Evolutionary conservation across 495 filamentous ascomycete species (phyloP), one percentile per base, ranked within the genome.

Genomic region (Parmelia sp.): DNA sequence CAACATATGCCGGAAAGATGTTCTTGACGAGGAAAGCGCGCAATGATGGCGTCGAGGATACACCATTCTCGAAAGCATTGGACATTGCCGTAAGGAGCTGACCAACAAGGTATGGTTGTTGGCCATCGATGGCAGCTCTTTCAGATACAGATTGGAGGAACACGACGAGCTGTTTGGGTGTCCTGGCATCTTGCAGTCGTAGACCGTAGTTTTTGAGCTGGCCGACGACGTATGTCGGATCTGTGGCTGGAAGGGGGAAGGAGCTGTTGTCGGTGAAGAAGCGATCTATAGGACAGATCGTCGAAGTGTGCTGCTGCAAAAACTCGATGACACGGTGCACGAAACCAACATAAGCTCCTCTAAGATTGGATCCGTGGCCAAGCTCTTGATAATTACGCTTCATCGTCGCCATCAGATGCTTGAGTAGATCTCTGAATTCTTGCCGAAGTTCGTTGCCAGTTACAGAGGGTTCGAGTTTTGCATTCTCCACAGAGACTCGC

Each of bases 141-240:
- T 89, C 85, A 11, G 79, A 84, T 15, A 89, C 78, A 17, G 82
- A 81, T 66, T 89, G 86, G 15, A 90, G 69, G 71, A 89, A 90
- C 15, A 75, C 74, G 25, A 79, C 81, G 29, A 91, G 75, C 49
- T 85, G 77, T 61, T 86, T 86, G 7, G 79, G 75, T 15, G 79
- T 77, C 61, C 81, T 79, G 25, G 74, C 64, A 27, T 82, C 75
- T 11, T 74, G 72, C 12, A 90, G 75, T 65, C 82, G 86, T 8
- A 84, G 76, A 19, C 80, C 85, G 64, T 89, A 90, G 62, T 83
- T 79, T 67, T 83, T 85, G 60, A 90, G 74, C 63, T 80, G 79
- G 12, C 86, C 87, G 25, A 88, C 83, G 39, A 90, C 84, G 72
- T 90, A 90, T 1, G 78, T 82, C 6, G 88, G 88, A 66, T 90